phyloP scores from a whole-genome alignment of 345 rosid genomes.

The Cardamine chenopodiifolia region DNA sequence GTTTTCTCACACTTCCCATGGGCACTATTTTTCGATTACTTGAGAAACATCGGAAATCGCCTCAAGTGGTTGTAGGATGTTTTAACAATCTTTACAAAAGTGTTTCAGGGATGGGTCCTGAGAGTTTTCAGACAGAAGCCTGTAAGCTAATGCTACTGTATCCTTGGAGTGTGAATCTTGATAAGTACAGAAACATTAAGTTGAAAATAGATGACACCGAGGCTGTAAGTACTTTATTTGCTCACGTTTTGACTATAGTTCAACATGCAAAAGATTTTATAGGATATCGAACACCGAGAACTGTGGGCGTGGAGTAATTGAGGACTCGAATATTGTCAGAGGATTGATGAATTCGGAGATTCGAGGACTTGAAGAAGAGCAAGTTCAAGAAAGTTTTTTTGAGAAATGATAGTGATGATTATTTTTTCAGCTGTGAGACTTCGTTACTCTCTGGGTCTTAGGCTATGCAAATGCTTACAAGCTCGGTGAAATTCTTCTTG shows the following conservation, averaged over 20 bases:
- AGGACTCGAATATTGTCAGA: no score
- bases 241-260: accelerated
- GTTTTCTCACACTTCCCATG: conserved; percentile 17
- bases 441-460: conserved; percentile 7
- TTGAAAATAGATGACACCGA: background rate
- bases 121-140: background rate
- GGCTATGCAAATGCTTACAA: background rate
- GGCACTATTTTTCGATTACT: conserved; percentile 28
- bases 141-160: conserved; percentile 10
- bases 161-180: conserved; percentile 10
- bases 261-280: background rate
- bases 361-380: background rate
- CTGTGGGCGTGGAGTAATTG: background rate
- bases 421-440: background rate
- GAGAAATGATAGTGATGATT: background rate
- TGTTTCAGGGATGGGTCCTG: conserved; percentile 1
- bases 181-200: background rate
- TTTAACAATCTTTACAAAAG: conserved; percentile 30
- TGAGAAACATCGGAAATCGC: conserved; percentile 1
- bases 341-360: background rate
- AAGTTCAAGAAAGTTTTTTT: background rate
- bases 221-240: conserved; percentile 16
- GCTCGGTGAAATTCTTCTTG: conserved; percentile 17
- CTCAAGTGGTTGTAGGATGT: conserved; percentile 8
- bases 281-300: background rate